These are phyloP conservation scores for Glonium stellatum DNA, from an alignment of 495 filamentous ascomycete species.

Conservation along the genomic window DNA sequence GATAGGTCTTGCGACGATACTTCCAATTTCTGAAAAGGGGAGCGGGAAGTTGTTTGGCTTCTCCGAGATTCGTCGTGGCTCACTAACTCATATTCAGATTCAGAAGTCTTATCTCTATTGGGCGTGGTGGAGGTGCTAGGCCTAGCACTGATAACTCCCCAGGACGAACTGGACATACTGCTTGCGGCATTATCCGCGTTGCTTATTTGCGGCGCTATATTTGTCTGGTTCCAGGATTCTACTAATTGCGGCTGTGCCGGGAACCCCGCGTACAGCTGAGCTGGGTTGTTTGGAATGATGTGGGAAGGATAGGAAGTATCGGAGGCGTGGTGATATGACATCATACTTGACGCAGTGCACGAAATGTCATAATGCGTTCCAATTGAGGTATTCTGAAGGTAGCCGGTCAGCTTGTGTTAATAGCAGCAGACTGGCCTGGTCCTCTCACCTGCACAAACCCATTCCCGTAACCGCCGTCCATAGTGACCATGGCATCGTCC, in stretches of 20 bases:
- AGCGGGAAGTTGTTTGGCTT: not conserved
- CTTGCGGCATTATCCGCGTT: not conserved
- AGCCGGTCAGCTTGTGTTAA: not conserved
- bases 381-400: not conserved
- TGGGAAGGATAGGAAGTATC: not conserved
- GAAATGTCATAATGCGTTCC: not conserved
- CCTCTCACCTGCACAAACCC: not conserved
- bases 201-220: not conserved
- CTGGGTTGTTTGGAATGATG: not conserved
- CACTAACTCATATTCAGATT: not conserved
- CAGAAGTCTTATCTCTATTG: not conserved
- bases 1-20: not conserved
- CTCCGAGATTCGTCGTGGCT: not conserved
- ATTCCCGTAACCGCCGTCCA: not conserved
- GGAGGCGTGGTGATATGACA: not conserved
- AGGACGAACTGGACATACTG: not conserved
- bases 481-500: not conserved
- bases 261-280: not conserved
- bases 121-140: not conserved
- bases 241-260: not conserved
- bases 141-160: not conserved
- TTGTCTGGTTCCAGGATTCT: not conserved
- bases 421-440: not conserved
- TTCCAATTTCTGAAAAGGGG: not conserved
- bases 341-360: not conserved